These are phyloP conservation scores for Hemileccinum impolitum DNA, from an alignment of 768 basidiomycete genomes.

Conservation along the genomic window DNA sequence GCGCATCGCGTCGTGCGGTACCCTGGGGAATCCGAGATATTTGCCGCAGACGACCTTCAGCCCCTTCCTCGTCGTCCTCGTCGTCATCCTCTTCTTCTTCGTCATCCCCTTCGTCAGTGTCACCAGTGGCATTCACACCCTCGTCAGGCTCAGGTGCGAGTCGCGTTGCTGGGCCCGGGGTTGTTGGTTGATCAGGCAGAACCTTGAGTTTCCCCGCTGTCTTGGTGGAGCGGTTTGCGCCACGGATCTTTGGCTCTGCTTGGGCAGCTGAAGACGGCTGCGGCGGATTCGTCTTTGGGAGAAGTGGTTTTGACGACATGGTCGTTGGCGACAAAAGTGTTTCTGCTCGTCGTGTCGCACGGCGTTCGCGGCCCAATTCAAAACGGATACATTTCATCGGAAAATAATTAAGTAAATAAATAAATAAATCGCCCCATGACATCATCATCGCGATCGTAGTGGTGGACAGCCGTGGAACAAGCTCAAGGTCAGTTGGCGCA, in stretches of 20 bases:
- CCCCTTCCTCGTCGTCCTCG: slow-evolving; percentile 49
- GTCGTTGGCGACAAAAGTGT: background rate
- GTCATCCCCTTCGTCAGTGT: slow-evolving; percentile 72
- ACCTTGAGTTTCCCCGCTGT: slow-evolving; percentile 85
- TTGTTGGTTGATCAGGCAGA: slow-evolving; percentile 79
- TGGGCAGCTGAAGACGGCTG: slow-evolving; percentile 4
- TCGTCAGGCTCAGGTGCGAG: slow-evolving; percentile 35
- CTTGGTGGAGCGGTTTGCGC: slow-evolving; percentile 78
- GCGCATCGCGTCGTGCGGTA: slow-evolving; percentile 87
- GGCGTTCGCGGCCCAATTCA: slow-evolving; percentile 9
- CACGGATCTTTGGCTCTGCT: slow-evolving; percentile 55
- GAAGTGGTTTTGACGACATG: slow-evolving; percentile 31
- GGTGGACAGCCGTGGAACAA: too few relatives aligned
- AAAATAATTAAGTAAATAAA: slow-evolving; percentile 13
- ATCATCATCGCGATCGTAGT: background rate
- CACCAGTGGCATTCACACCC: slow-evolving; percentile 47
- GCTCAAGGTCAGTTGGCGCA: too few relatives aligned
- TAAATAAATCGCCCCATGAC: background rate
- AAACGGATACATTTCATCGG: slow-evolving; percentile 3
- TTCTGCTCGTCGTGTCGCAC: slow-evolving; percentile 15
- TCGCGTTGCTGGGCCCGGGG: slow-evolving; percentile 31
- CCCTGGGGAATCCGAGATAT: slow-evolving; percentile 92
- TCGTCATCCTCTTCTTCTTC: slow-evolving; percentile 51
- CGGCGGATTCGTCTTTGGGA: slow-evolving; percentile 29
- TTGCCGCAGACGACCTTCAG: slow-evolving; percentile 61